Conservation (phyloP, 2,329 filamentous ascomycete genomes). For the Colletotrichum noveboracense region DNA sequence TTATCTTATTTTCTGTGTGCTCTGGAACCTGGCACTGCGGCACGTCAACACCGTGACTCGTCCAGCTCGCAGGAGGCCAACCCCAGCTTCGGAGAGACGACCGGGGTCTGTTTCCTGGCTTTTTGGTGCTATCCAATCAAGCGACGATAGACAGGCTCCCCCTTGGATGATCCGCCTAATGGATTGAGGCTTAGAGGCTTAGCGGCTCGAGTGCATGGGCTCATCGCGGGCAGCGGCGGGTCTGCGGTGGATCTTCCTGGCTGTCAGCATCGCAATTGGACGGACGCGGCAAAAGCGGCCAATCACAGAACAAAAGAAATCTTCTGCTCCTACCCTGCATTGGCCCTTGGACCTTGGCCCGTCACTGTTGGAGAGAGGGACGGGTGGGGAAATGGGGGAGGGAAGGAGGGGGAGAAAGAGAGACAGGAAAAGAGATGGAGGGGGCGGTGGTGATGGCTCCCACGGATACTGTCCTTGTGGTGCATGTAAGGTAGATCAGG, state of each 20-base stretch:
- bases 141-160: neutral
- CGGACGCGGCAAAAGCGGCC: neutral
- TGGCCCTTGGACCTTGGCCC: neutral
- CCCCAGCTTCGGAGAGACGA: neutral
- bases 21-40: neutral
- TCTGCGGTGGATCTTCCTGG: neutral
- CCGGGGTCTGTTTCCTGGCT: neutral
- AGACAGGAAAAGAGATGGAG: neutral
- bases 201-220: slow-evolving; percentile 10
- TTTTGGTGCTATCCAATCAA: neutral
- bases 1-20: neutral
- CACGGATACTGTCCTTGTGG: neutral
- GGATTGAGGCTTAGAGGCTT: slow-evolving; percentile 22
- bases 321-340: neutral
- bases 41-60: neutral
- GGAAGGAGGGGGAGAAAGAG: neutral
- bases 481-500: neutral
- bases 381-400: neutral
- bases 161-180: slow-evolving; percentile 1
- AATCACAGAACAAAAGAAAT: neutral
- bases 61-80: neutral
- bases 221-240: neutral
- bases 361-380: neutral
- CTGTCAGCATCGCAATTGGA: slow-evolving; percentile 1
- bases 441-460: neutral